Conservation (phyloP, 2,329 filamentous ascomycete species). For the Neospermospora avenae region DNA sequence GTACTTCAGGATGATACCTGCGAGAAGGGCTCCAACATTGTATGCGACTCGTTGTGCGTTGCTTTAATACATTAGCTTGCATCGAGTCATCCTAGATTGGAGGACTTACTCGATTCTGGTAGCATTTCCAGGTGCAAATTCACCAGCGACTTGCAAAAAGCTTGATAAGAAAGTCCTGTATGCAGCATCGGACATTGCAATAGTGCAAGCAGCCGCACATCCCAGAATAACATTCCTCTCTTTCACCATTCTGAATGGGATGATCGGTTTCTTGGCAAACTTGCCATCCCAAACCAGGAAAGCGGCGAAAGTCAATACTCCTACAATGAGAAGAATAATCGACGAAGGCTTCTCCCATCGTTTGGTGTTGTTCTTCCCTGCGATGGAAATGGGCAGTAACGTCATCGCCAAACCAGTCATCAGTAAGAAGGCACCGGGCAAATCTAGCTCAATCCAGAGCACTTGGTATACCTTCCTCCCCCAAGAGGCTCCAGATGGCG, state of each 20-base stretch:
- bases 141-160: neutral
- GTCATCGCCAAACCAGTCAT: conserved; percentile 1
- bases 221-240: neutral
- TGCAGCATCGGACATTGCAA: neutral
- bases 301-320: neutral
- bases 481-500: neutral
- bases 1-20: neutral
- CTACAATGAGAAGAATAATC: neutral
- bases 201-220: neutral
- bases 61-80: neutral
- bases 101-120: neutral
- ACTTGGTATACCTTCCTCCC: neutral
- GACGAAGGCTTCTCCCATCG: neutral
- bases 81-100: neutral
- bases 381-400: neutral
- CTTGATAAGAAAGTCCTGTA: conserved; percentile 1
- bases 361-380: neutral
- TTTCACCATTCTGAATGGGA: neutral
- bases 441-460: neutral
- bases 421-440: neutral
- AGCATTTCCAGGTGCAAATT: neutral
- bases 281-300: neutral
- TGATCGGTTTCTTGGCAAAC: neutral
- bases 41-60: neutral
- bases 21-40: neutral